These are phyloP conservation scores for Daldinia loculata DNA, from an alignment of 495 filamentous ascomycete genomes.

Conservation along the genomic window DNA sequence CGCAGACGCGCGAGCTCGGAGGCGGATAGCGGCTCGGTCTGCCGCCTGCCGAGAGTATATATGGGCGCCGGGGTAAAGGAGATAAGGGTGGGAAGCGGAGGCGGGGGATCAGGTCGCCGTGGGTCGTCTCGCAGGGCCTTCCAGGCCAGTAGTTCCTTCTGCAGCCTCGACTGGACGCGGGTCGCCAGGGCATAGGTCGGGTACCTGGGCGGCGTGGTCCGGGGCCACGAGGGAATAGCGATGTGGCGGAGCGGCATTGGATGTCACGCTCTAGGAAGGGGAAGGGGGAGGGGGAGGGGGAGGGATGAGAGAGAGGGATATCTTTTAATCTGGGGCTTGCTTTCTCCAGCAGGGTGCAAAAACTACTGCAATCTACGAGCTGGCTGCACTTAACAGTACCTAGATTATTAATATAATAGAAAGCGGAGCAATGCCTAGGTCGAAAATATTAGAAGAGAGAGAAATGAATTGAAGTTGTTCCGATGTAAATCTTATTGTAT, in stretches of 20 bases:
- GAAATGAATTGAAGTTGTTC: conserved; percentile 6
- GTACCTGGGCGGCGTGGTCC: conserved; percentile 50
- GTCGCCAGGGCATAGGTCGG: conserved; percentile 53
- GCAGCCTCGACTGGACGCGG: conserved; percentile 53
- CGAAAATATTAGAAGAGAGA: neutral
- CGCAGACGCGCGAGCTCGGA: conserved; percentile 47
- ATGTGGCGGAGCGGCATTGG: conserved; percentile 68
- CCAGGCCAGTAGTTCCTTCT: conserved; percentile 54
- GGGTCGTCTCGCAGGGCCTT: conserved; percentile 47
- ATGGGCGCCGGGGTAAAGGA: conserved; percentile 86
- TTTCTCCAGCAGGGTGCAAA: neutral
- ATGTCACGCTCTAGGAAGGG: neutral
- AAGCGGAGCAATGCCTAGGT: neutral
- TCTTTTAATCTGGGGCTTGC: neutral
- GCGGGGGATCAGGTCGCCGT: conserved; percentile 23
- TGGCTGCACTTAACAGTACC: neutral
- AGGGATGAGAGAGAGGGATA: neutral
- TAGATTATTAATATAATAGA: neutral
- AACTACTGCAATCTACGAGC: neutral
- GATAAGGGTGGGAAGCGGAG: conserved; percentile 74
- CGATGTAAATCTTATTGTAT: conserved; percentile 20
- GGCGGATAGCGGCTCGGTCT: conserved; percentile 65
- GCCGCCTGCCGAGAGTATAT: conserved; percentile 90
- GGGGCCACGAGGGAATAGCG: conserved; percentile 65
- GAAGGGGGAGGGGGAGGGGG: neutral